These are phyloP conservation scores for Circinella minor DNA, from an alignment of 371 early-diverging fungal genomes.

Conservation along the genomic window DNA sequence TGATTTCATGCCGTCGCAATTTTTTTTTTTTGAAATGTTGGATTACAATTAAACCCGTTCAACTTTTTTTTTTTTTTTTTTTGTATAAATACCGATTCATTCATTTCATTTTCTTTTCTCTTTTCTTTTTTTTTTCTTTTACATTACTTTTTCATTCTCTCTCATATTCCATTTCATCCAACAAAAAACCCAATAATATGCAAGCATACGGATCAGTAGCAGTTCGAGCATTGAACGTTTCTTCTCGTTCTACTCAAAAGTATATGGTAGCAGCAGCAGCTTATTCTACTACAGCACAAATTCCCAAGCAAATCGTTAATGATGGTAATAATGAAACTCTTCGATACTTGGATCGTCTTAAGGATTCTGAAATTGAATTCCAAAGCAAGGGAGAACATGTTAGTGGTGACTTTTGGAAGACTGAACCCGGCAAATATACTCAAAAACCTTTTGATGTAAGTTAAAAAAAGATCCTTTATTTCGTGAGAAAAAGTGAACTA, in stretches of 20 bases:
- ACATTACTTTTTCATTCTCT: neutral
- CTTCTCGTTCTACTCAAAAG: neutral
- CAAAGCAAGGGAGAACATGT: constrained; percentile 23
- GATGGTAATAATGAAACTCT: constrained; percentile 18
- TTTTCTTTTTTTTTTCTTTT: neutral
- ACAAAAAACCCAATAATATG: neutral
- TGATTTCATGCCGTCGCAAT: neutral
- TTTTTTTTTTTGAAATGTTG: neutral
- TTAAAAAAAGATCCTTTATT: too few relatives aligned
- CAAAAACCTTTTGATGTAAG: constrained; percentile 11
- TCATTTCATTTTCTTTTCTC: neutral
- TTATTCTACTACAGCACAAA: constrained; percentile 4
- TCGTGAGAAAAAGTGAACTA: constrained; percentile 1
- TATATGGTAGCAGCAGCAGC: constrained; percentile 3
- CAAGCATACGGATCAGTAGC: constrained; percentile 2
- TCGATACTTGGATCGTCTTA: constrained; percentile 21
- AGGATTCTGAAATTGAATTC: constrained; percentile 23
- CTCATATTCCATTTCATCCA: neutral
- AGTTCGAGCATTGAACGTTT: constrained; percentile 1
- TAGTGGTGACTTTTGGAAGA: constrained; percentile 23
- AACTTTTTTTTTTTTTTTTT: neutral
- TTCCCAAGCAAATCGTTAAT: constrained; percentile 10
- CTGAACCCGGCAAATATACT: constrained; percentile 20
- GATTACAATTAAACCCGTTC: too few relatives aligned
- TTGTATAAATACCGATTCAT: neutral